Evolutionary conservation across 2,329 filamentous ascomycete species (phyloP), one percentile per base, ranked within the genome.

Genomic region (Helotiales sp.): DNA sequence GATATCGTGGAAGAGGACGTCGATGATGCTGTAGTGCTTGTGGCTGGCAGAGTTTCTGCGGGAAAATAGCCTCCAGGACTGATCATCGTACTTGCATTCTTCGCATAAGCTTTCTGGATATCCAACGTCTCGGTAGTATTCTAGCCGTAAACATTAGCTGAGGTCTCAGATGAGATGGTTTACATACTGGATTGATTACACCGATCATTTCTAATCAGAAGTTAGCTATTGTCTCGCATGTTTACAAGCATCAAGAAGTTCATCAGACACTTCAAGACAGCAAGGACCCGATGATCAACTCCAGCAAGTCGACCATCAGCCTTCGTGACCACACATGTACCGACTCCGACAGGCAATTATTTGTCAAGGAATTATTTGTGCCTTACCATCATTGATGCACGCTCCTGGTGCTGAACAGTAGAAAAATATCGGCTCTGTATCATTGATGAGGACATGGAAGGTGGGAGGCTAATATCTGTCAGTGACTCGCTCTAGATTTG

Each of bases 381-480:
- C 6, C 22, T 44, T 44, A 44, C 40, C 79, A 51, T 87, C 80
- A 2, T 60, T 25, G 5, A 78, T 78, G 66, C 90, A 93, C 1
- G 86, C 89, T 0, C 77, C 80, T 0, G 83, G 79, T 0, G 87
- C 88, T 0, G 85, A 82, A 62, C 87, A 91, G 70, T 91, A 91
- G 71, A 82, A 89, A 70, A 87, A 90, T 6, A 86, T 80, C 0
- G 88, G 87, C 17, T 80, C 70, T 0, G 84, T 86, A 64, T 85
- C 76, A 63, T 88, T 88, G 57, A 90, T 75, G 13, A 63, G 65
- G n/a, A 81, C 66, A 42, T 70, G 66, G 59, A 71, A 82, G 42
- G 67, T 71, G 19, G 78, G 79, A 15, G 71, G 66, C 60, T 68
- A 52, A 13, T 29, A 10, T 19, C 22, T 10, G 15, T 58, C 29